Evolutionary conservation across 148 eudicot genomes (phyloP).

Genomic region (Linanthus parryae): DNA sequence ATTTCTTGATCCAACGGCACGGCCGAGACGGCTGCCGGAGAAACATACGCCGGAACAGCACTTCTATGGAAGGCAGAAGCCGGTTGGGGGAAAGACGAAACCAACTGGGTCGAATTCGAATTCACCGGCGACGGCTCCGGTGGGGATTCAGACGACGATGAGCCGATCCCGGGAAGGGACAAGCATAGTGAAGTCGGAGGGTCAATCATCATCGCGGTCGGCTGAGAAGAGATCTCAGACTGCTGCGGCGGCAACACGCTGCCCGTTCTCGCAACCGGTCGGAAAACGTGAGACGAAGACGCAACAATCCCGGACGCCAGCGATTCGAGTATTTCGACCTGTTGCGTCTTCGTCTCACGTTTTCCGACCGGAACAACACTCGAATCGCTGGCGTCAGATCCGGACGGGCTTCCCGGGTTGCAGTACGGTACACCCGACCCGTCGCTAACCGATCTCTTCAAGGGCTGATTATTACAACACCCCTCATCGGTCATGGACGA

Average conservation of each 20-base stretch:
- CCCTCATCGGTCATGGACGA: conserved; percentile 29
- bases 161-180: conserved; percentile 56
- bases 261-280: conserved; percentile 43
- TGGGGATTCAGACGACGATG: too few species aligned
- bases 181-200: conserved; percentile 42
- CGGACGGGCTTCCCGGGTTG: conserved; percentile 58
- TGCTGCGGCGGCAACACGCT: conserved; percentile 16
- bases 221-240: conserved; percentile 16
- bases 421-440: conserved; percentile 50
- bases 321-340: conserved; percentile 46
- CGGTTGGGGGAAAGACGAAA: conserved; percentile 5
- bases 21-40: too few species aligned
- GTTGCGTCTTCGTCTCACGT: conserved; percentile 21
- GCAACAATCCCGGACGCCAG: conserved; percentile 48
- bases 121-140: conserved; percentile 9
- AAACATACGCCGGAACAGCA: not conserved
- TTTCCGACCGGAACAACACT: conserved; percentile 34
- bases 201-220: conserved; percentile 21
- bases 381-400: conserved; percentile 68
- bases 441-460: conserved; percentile 69
- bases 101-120: conserved; percentile 11
- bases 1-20: not conserved
- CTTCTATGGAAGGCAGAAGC: not conserved
- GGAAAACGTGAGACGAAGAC: conserved; percentile 30
- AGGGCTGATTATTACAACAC: conserved; percentile 23